Base-by-base conservation (phyloP, 345 rosid genomes). In the Punica granatum region DNA sequence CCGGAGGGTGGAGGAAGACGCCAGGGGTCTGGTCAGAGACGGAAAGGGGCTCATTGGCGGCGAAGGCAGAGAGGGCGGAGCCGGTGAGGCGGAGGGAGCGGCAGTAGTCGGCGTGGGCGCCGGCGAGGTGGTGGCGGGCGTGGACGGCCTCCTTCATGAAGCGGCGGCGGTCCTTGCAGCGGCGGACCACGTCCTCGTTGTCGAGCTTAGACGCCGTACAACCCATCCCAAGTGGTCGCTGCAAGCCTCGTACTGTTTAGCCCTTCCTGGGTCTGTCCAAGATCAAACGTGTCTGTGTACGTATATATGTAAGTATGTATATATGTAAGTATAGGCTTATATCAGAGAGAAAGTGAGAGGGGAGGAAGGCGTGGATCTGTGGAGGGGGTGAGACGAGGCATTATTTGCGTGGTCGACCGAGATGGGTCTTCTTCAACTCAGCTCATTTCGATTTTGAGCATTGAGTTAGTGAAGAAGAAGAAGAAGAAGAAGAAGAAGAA, bases 121-220 rank as follows among this genome's bases (percentile, higher is more conserved):
- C 84, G 32, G 99, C 98, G 1, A 94, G 77, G 42, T 83, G 89
- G 80, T 92, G 97, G 14, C 99, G 89, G 5, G 99, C 84, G 69
- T 60, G 73, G 59, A 94, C 97, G 28, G 98, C 90, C 67, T 89
- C 96, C 65, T 90, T 86, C 83, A 94, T 92, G 6, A 94, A 79
- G 83, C 96, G 98, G 74, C 99, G 96, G 7, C 99, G 92, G 23
- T 94, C 98, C 71, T 94, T 94, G 80, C 99, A 94, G 26, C 92
- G 88, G 61, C 98, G 74, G 6, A 94, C 99, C 0, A 88, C 85
- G 63, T 94, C 99, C 70, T 94, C 99, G 75, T 92, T 91, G 74
- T 89, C 99, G 19, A 91, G 90, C 78, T 90, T 91, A 2, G 99
- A 94, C 9, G 93, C 93, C 39, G 98, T 65, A 69, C 99, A 94